Evolutionary conservation across 495 filamentous ascomycete genomes (phyloP), one percentile per base, ranked within the genome.

Genomic region (Xylaria cubensis): DNA sequence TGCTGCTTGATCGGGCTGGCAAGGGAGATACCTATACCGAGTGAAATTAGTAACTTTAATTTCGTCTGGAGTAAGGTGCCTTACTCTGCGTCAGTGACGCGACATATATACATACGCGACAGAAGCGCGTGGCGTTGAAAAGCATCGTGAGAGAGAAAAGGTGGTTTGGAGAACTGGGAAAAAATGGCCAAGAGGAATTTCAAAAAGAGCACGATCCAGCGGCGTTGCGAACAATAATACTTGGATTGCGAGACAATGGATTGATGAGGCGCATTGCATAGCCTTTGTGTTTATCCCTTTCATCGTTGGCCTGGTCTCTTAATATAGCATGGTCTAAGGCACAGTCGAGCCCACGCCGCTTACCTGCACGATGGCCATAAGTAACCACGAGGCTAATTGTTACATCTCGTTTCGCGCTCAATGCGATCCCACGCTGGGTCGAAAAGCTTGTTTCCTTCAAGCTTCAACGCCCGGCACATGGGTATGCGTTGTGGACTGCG

Each of bases 341-440:
- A 67, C 36, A 42, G 44, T 19, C 7, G 42, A 24, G 17, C 36
- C 48, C 8, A 36, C 50, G 34, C 44, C 32, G 32, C 34, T 21
- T 13, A 26, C 48, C n/a, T 15, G 34, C 34, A 56, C 34, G 19
- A 21, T 26, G 21, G 21, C 64, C 21, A 29, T 42, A n/a, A n/a
- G n/a, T n/a, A 51, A 19, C 65, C 65, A 67, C 65, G 65, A 67
- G 65, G 32, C 50, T 42, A 56, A 56, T 41, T 67, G 65, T 56
- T 36, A 67, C 65, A 50, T 44, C 36, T 21, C 65, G 50, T 9
- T 17, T 41, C 36, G 50, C 19, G 4, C n/a, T 12, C 34, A 56
- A 42, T 29, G 48, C 17, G n/a, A 39, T 39, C n/a, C 50, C 21
- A 26, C 46, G 29, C 46, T 26, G 29, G 36, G 4, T 8, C 32